These are phyloP conservation scores for Strobilomyces dryophilus DNA, from an alignment of 768 basidiomycete genomes.

Conservation along the genomic window DNA sequence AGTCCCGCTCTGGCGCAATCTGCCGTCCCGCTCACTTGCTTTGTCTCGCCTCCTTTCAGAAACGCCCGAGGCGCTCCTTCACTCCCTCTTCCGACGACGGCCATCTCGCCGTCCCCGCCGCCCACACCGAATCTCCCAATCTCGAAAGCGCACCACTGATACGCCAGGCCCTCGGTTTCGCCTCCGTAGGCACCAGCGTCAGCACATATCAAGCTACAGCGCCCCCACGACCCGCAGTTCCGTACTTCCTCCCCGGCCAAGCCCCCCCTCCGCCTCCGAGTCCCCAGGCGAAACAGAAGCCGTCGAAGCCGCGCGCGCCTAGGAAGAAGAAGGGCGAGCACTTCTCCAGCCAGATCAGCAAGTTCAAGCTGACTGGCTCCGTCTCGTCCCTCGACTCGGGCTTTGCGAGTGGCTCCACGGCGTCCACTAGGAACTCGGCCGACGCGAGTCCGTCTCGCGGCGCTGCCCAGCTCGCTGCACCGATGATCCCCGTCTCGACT, in stretches of 20 bases:
- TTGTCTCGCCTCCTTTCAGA: constrained; percentile 23
- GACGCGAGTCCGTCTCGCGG: not conserved
- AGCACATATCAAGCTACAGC: constrained; percentile 29
- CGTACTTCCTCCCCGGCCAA: constrained; percentile 56
- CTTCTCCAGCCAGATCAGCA: constrained; percentile 44
- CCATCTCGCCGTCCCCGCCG: constrained; percentile 35
- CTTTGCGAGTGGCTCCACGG: constrained; percentile 29
- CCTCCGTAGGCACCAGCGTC: constrained; percentile 27
- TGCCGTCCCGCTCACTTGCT: not conserved
- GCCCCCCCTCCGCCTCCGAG: constrained; percentile 15
- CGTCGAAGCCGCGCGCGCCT: constrained; percentile 22
- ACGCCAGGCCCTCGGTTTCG: constrained; percentile 56
- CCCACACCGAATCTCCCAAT: constrained; percentile 44
- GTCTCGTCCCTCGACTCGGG: constrained; percentile 30
- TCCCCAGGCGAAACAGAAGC: constrained; percentile 21
- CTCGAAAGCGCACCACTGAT: constrained; percentile 47
- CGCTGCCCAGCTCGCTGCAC: not conserved
- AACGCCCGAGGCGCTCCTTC: constrained; percentile 44
- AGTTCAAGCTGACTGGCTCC: constrained; percentile 42
- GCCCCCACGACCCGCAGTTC: constrained; percentile 18
- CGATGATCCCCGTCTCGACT: constrained; percentile 1
- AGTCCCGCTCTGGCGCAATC: constrained; percentile 16
- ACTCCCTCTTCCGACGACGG: constrained; percentile 53
- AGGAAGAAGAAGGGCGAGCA: constrained; percentile 34
- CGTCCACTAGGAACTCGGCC: constrained; percentile 23